phyloP scores from a whole-genome alignment of 225 moss, liverwort and hornwort genomes.

The Bryoerythrophyllum caledonicum region DNA sequence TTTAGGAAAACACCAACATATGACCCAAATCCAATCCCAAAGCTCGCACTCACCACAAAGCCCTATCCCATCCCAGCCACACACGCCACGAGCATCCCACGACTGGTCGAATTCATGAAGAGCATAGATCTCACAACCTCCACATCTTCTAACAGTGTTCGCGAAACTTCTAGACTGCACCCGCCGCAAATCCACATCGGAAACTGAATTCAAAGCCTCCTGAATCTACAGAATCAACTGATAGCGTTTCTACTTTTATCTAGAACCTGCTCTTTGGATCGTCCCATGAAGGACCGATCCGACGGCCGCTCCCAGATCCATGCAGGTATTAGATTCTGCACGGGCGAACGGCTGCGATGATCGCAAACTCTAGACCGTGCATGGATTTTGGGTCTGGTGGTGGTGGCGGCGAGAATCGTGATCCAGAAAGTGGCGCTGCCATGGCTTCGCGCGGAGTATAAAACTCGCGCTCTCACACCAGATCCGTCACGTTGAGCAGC shows the following conservation, averaged over 20 bases:
- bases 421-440: conserved; percentile 21
- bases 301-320: not conserved
- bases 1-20: too few relatives aligned
- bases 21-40: not conserved
- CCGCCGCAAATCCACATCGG: too few relatives aligned
- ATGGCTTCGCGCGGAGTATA: conserved; percentile 2
- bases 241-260: not conserved
- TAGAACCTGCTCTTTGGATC: not conserved
- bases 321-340: accelerated
- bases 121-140: accelerated
- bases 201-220: too few relatives aligned
- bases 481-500: not conserved
- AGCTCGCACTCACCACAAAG: conserved; percentile 1
- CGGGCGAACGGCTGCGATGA: accelerated
- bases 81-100: not conserved
- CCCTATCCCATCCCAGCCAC: conserved; percentile 37
- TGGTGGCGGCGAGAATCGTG: conserved; percentile 27
- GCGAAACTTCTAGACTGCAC: not conserved
- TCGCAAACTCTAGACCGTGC: accelerated
- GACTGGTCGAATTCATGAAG: accelerated
- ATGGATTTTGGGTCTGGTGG: conserved; percentile 25
- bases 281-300: not conserved
- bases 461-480: not conserved
- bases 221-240: too few relatives aligned
- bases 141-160: too few relatives aligned